Evolutionary conservation across 495 filamentous ascomycete species (phyloP), one percentile per base, ranked within the genome.

Genomic region (Tuber umbilicatum): DNA sequence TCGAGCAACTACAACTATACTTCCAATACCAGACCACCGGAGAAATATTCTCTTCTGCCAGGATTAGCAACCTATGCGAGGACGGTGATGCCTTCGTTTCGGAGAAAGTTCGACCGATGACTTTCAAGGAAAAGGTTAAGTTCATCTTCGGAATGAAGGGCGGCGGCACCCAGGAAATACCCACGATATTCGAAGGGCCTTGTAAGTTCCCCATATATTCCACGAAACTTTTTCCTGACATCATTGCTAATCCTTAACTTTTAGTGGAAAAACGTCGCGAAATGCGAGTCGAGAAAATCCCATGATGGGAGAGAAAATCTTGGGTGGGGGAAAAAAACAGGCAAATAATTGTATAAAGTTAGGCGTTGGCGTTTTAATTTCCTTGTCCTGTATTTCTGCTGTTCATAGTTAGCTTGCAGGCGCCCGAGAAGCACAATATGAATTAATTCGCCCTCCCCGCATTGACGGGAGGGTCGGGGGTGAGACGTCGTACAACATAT

Each of bases 51-150:
- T 71, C 70, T 27, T 64, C 55, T 64, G 27, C 55, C 1, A 35
- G 27, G 12, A 2, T 64, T 16, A 64, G 27, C 55, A 64, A 64
- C 27, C 55, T 64, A 35, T 35, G 27, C 31, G 27, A 27, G 14
- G 27, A 64, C 5, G 55, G 55, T 12, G 55, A 64, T 31, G 55
- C 55, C 31, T 64, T 64, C n/a, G 55, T 64, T 17, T 64, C 55
- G 55, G 70, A 71, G 43, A 71, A 45, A 23, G 70, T 42, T 71
- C 70, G 70, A 9, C 70, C 70, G 2, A 71, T 71, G 70, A 71
- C 70, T 17, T 71, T 71, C 21, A 9, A 23, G 40, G 70, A 71
- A 71, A 71, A n/a, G 70, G 23, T 71, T 71, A 45, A 45, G 31
- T 71, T 71, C 23, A 40, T 71, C 43, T 43, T 71, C 19, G 70